phyloP scores from a whole-genome alignment of 257 asterid species.

The Fraxinus quadrangulata region DNA sequence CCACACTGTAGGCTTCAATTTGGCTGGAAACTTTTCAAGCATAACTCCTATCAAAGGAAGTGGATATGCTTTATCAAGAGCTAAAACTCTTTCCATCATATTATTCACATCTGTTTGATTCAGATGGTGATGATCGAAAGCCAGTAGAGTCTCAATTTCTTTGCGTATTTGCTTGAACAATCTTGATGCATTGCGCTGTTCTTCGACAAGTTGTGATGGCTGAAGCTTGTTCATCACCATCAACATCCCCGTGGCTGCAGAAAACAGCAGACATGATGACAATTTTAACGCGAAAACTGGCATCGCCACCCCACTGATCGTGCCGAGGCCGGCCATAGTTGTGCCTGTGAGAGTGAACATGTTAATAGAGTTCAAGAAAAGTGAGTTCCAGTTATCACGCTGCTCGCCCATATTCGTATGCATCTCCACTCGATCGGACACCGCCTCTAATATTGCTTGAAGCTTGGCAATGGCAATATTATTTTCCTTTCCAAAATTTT shows the following conservation, averaged over 20 bases:
- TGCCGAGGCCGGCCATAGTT: conserved; percentile 29
- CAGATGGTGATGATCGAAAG: not conserved
- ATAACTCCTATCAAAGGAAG: conserved; percentile 33
- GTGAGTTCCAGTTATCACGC: conserved; percentile 44
- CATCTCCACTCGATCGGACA: conserved; percentile 45
- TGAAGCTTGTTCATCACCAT: conserved; percentile 33
- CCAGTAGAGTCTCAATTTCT: conserved; percentile 21
- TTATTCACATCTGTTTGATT: conserved; percentile 14
- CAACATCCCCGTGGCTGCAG: conserved; percentile 27
- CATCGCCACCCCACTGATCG: conserved; percentile 10
- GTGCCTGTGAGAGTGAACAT: conserved; percentile 38
- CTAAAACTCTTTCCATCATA: conserved; percentile 24
- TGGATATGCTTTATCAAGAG: conserved; percentile 36
- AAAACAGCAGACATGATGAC: conserved; percentile 17
- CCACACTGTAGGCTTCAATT: conserved; percentile 30
- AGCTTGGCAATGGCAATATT: conserved; percentile 23
- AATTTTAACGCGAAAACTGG: conserved; percentile 18
- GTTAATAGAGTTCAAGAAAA: conserved; percentile 37
- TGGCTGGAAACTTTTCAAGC: conserved; percentile 35
- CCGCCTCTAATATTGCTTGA: conserved; percentile 37
- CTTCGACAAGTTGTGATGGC: conserved; percentile 39
- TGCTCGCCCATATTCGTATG: conserved; percentile 46
- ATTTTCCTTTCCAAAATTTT: not conserved
- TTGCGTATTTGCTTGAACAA: conserved; percentile 28
- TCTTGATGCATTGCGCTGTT: conserved; percentile 30